These are phyloP conservation scores for Lachnellula willkommii DNA, from an alignment of 2,329 filamentous ascomycete species.

Conservation along the genomic window DNA sequence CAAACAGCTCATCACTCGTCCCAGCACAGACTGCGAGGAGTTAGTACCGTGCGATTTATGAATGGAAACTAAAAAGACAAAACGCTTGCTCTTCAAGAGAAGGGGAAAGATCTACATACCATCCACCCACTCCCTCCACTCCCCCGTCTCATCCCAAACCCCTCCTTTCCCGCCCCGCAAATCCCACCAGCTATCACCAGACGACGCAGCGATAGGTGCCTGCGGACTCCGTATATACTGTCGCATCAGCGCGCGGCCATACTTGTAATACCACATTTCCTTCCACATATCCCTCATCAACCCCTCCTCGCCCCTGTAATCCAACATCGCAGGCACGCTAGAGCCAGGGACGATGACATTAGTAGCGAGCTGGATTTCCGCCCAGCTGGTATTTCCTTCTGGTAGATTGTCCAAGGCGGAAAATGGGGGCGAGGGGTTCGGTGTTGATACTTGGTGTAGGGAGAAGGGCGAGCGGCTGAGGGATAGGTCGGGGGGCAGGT, in stretches of 20 bases:
- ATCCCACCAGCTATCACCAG: conserved; percentile 43
- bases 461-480: conserved; percentile 9
- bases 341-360: conserved; percentile 11
- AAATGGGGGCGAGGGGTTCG: conserved; percentile 2
- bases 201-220: conserved; percentile 38
- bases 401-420: conserved; percentile 12
- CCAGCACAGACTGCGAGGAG: background rate
- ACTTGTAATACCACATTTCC: conserved; percentile 24
- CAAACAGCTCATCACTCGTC: conserved; percentile 39
- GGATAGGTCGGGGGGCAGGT: conserved; percentile 15
- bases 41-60: no score
- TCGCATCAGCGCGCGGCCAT: conserved; percentile 44
- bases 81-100: conserved; percentile 32
- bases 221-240: conserved; percentile 42
- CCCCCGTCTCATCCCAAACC: conserved; percentile 42
- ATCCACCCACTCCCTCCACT: background rate
- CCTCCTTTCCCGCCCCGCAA: conserved; percentile 47
- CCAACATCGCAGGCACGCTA: conserved; percentile 5
- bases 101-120: background rate
- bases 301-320: conserved; percentile 6
- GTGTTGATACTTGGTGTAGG: background rate
- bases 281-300: conserved; percentile 5
- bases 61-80: conserved; percentile 17
- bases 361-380: conserved; percentile 8
- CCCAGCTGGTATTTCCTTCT: conserved; percentile 2